phyloP scores from a whole-genome alignment of 2,329 filamentous ascomycete species.

The Venturia carpophila region DNA sequence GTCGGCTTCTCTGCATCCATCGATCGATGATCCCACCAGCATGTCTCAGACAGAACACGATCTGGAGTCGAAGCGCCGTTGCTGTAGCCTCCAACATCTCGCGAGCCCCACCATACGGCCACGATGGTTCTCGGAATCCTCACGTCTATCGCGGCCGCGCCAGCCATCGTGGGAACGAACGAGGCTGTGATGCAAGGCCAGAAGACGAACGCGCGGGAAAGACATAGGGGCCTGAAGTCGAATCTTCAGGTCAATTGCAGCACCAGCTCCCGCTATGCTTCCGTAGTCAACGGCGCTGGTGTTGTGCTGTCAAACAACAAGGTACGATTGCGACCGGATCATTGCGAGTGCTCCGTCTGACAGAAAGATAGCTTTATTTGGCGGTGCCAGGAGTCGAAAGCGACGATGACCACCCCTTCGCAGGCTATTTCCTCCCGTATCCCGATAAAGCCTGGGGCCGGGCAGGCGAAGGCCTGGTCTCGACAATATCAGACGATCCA shows the following conservation, averaged over 20 bases:
- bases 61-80: neutral
- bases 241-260: constrained; percentile 27
- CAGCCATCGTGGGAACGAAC: constrained; percentile 31
- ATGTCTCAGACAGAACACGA: neutral
- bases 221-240: constrained; percentile 27
- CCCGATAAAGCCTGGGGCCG: constrained; percentile 20
- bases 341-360: neutral
- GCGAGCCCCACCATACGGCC: too few species aligned
- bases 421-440: constrained; percentile 21
- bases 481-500: constrained; percentile 21
- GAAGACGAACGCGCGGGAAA: constrained; percentile 27
- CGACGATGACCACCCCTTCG: constrained; percentile 20
- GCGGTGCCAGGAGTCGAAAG: constrained; percentile 13
- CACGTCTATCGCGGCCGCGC: constrained; percentile 27
- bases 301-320: constrained; percentile 26
- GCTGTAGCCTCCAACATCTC: neutral
- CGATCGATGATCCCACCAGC: neutral
- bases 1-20: neutral
- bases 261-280: constrained; percentile 23
- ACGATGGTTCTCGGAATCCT: constrained; percentile 29
- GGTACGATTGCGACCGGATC: constrained; percentile 10
- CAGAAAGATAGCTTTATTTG: neutral
- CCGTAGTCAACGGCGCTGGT: constrained; percentile 25
- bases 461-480: constrained; percentile 24
- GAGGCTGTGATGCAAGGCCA: constrained; percentile 30